Percentiles rank a stretch among this genome's conserved stretches.
Conservation (phyloP, 1,139 yeast genomes). For the Protomyces macrosporus region DNA sequence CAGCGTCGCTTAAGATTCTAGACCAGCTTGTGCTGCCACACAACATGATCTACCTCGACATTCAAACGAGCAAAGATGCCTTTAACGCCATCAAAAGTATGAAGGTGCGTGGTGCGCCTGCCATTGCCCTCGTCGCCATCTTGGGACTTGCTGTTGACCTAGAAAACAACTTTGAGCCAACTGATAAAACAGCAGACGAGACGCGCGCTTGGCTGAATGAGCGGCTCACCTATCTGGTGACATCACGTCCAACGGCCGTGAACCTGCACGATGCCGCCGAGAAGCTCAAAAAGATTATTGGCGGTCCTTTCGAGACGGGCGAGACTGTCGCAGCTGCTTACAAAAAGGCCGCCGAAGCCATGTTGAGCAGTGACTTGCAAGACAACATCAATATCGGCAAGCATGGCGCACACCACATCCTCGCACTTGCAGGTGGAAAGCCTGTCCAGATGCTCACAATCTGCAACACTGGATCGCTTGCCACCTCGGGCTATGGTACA, state of each 20-base stretch:
- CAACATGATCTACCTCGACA: slow-evolving; percentile 59
- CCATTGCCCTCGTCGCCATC: slow-evolving; percentile 92
- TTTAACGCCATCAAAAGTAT: slow-evolving; percentile 72
- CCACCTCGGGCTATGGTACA: slow-evolving; percentile 96
- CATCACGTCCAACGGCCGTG: slow-evolving; percentile 93
- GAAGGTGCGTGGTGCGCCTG: slow-evolving; percentile 99
- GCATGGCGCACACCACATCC: slow-evolving; percentile 70
- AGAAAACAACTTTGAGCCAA: slow-evolving; percentile 20
- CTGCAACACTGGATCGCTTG: slow-evolving; percentile 60
- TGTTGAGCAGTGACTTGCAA: slow-evolving; percentile 68
- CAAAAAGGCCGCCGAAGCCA: slow-evolving; percentile 50
- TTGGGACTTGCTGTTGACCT: slow-evolving; percentile 75
- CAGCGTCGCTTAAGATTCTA: slow-evolving; percentile 51
- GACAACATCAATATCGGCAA: slow-evolving; percentile 75
- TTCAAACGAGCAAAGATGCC: slow-evolving; percentile 64
- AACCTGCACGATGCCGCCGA: slow-evolving; percentile 74
- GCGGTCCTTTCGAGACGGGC: slow-evolving; percentile 26
- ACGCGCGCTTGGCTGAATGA: slow-evolving; percentile 35
- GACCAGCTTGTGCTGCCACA: slow-evolving; percentile 84
- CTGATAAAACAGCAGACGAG: slow-evolving; percentile 22
- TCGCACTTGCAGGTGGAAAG: slow-evolving; percentile 35
- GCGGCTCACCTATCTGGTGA: slow-evolving; percentile 60
- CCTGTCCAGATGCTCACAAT: slow-evolving; percentile 74
- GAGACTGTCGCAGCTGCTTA: slow-evolving; percentile 43
- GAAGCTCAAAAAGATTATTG: slow-evolving; percentile 46